Conservation (phyloP, 345 rosid species). For the Heritiera littoralis region DNA sequence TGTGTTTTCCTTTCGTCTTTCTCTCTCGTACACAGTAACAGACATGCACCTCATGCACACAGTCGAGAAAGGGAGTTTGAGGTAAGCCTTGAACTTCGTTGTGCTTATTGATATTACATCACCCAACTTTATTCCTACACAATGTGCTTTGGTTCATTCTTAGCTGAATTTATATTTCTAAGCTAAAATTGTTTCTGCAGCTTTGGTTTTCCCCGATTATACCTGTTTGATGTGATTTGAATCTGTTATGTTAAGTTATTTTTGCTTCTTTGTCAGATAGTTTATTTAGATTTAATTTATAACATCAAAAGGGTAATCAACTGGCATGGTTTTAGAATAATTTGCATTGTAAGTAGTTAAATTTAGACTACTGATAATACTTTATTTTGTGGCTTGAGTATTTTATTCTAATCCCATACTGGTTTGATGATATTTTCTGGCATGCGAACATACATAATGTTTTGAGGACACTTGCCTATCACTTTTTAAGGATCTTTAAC, state of each 20-base stretch:
- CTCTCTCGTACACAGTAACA: neutral
- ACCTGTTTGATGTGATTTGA: neutral
- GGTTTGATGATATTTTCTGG: neutral
- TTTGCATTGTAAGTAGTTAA: neutral
- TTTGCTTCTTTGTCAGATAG: neutral
- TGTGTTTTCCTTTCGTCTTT: neutral
- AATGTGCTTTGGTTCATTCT: neutral
- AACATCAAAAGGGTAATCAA: neutral
- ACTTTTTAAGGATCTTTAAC: slow-evolving; percentile 2
- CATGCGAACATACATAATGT: neutral
- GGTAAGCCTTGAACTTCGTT: neutral
- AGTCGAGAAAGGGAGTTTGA: neutral
- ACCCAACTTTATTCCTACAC: neutral
- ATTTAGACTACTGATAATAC: neutral
- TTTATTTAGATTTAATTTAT: neutral
- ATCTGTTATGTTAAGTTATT: neutral
- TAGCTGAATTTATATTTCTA: neutral
- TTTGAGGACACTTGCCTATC: neutral
- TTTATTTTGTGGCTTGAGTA: neutral
- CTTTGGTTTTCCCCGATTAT: neutral
- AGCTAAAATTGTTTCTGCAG: neutral
- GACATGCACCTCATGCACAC: neutral
- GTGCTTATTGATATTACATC: neutral
- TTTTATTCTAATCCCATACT: neutral
- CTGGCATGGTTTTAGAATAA: neutral